These are phyloP conservation scores for Zizania latifolia DNA, from an alignment of 176 grass and related monocot genomes.

Conservation along the genomic window DNA sequence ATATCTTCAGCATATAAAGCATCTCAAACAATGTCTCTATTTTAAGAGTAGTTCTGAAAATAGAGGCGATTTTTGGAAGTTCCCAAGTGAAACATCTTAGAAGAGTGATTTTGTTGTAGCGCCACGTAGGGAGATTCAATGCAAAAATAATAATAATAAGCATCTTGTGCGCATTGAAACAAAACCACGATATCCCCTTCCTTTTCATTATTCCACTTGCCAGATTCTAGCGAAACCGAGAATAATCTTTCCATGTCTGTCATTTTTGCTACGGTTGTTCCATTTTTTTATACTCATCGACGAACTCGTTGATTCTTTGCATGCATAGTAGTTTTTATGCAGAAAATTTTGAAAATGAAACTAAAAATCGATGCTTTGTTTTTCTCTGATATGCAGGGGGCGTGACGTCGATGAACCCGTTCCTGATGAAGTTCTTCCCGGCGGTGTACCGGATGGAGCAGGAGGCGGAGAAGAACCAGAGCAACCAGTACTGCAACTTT, in stretches of 20 bases:
- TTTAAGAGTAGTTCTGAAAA: too few species aligned
- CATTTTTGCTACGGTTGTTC: neutral
- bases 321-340: too few species aligned
- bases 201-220: neutral
- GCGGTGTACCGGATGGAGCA: conserved; percentile 66
- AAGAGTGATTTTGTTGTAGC: too few species aligned
- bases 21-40: too few species aligned
- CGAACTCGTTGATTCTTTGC: neutral
- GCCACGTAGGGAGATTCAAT: too few species aligned
- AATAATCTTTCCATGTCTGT: conserved; percentile 28
- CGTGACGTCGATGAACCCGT: conserved; percentile 85
- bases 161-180: neutral
- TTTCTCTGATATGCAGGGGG: conserved; percentile 49
- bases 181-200: neutral
- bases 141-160: too few species aligned
- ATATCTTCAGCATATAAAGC: too few species aligned
- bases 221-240: neutral
- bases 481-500: conserved; percentile 98
- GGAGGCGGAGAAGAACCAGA: conserved; percentile 35
- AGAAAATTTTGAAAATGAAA: neutral
- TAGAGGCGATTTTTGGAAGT: too few species aligned
- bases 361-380: neutral
- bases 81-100: too few species aligned
- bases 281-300: neutral
- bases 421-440: conserved; percentile 79